These are phyloP conservation scores for Ceratobasidium papillatum DNA, from an alignment of 1,284 basidiomycete genomes.

Conservation along the genomic window DNA sequence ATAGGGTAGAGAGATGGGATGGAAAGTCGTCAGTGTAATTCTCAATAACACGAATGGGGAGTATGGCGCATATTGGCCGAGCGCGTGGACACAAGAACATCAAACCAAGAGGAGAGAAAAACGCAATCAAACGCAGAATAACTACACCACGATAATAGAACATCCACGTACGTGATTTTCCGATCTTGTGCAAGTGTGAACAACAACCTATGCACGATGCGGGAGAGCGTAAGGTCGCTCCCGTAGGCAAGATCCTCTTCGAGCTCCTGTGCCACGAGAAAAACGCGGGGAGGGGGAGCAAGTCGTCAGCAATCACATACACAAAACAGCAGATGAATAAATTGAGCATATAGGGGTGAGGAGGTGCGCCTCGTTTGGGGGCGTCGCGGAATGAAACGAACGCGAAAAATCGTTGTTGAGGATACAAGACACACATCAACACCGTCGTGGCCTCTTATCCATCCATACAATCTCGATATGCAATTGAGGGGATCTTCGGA, in stretches of 20 bases:
- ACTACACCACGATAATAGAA: not conserved
- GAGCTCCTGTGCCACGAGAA: slow-evolving; percentile 63
- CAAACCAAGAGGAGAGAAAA: slow-evolving; percentile 21
- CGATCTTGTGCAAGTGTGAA: slow-evolving; percentile 79
- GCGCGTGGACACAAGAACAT: slow-evolving; percentile 16
- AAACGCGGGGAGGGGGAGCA: not conserved
- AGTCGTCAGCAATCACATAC: not conserved
- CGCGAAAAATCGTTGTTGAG: slow-evolving; percentile 20
- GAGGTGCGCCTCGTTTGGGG: slow-evolving; percentile 40
- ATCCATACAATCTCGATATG: slow-evolving; percentile 6
- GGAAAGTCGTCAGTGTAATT: slow-evolving; percentile 43
- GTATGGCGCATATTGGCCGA: not conserved
- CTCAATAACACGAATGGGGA: slow-evolving; percentile 39
- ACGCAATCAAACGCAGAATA: not conserved
- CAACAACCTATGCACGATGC: slow-evolving; percentile 75
- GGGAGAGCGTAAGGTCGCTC: slow-evolving; percentile 68
- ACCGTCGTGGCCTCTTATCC: not conserved
- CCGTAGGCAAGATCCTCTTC: slow-evolving; percentile 75
- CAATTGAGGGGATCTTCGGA: not conserved
- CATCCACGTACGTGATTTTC: slow-evolving; percentile 72
- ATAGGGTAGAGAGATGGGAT: not conserved
- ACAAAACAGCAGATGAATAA: not conserved
- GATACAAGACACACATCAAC: slow-evolving; percentile 37
- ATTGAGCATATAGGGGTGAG: slow-evolving; percentile 5
- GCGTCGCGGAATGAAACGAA: slow-evolving; percentile 27